Base-by-base conservation (phyloP, 192 early-diverging fungal species). In the Dissophora globulifera region DNA sequence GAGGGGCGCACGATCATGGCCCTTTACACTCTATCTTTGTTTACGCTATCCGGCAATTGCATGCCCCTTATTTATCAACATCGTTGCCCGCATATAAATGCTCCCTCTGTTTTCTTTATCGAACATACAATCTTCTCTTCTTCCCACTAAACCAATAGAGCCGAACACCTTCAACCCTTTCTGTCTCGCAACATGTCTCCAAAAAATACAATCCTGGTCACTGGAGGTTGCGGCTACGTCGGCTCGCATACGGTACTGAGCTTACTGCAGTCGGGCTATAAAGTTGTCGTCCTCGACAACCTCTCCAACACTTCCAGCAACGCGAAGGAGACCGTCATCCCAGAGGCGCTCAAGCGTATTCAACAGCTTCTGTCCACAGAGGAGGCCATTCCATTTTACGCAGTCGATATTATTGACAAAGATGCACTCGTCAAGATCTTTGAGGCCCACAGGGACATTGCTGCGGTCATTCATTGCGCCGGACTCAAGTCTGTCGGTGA, bases 181-280 rank as follows among this genome's bases (percentile, higher is more conserved):
- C 13, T 13, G 13, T 40, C 5, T n/a, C 16, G 16, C 43, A 46
- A 32, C 0, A 59, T 59, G 57, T 59, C 57, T 46, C 27, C 42
- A 46, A 48, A 16, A 6, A 20, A 13, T 33, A 1, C 62, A 43
- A 76, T 76, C 58, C 80, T 93, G 20, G 90, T 93, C 32, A 90
- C 86, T 23, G 91, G 91, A 16, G 91, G 91, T 15, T 86, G 90
- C 58, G 95, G 96, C 2, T 98, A 96, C 76, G 96, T 98, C 58
- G 95, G 96, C n/a, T 93, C 90, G 16, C 96, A 98, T 84, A 90
- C 93, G 2, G 92, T 96, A 8, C 69, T 93, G n/a, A 92, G 95
- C 69, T 87, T 98, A 1, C 56, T 87, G 43, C 86, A 86, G 46
- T 75, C 80, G 13, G 87, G 87, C 38, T 93, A 93, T 80, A 85